Evolutionary conservation across 495 filamentous ascomycete genomes (phyloP).

Genomic region (Lophium mytilinum): DNA sequence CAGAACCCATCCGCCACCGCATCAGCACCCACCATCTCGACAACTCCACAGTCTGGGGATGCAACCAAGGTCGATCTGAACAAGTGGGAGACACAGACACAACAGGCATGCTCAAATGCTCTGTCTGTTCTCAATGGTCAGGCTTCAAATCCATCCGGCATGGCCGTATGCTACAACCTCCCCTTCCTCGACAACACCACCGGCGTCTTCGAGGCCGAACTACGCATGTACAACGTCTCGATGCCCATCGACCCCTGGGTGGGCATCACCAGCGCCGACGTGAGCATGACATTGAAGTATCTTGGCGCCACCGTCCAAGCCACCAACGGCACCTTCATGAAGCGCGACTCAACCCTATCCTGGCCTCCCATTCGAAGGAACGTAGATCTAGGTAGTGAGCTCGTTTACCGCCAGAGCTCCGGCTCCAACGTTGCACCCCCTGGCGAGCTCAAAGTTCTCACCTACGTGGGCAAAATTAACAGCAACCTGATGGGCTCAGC

Average conservation of each 20-base stretch:
- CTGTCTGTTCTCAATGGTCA: constrained; percentile 38
- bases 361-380: constrained; percentile 19
- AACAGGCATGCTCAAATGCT: constrained; percentile 43
- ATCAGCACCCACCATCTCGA: constrained; percentile 6
- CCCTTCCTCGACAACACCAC: constrained; percentile 51
- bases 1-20: constrained; percentile 6
- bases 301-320: constrained; percentile 46
- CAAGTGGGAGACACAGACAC: constrained; percentile 45
- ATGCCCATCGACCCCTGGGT: constrained; percentile 49
- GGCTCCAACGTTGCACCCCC: background rate
- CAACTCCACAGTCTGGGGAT: constrained; percentile 19
- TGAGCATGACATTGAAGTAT: constrained; percentile 53
- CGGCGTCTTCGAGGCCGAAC: constrained; percentile 62
- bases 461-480: constrained; percentile 30
- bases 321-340: constrained; percentile 17
- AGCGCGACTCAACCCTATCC: constrained; percentile 4
- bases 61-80: constrained; percentile 16
- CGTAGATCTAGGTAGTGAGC: background rate
- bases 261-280: constrained; percentile 45
- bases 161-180: constrained; percentile 75
- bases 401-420: constrained; percentile 12
- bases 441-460: constrained; percentile 21
- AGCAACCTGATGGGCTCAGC: constrained; percentile 22
- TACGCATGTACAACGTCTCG: constrained; percentile 58
- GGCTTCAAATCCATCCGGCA: constrained; percentile 57